Conservation (phyloP, 257 asterid genomes). For the Penstemon davidsonii region DNA sequence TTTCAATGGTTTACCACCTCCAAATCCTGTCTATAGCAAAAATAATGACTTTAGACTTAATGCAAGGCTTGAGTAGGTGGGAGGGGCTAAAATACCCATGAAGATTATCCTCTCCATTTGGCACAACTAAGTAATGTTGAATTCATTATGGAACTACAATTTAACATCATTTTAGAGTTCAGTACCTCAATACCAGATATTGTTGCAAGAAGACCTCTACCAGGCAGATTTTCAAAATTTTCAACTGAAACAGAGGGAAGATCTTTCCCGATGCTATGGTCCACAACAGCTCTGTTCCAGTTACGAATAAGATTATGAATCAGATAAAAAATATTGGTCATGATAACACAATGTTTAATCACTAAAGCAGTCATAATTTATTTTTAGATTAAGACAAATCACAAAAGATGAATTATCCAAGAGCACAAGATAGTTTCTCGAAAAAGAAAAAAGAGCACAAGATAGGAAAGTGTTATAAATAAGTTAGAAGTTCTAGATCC, state of each 20-base stretch:
- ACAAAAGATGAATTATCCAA: background rate
- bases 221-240: slow-evolving; percentile 90
- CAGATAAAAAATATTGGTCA: slow-evolving; percentile 3
- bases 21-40: slow-evolving; percentile 78
- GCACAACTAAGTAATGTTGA: background rate
- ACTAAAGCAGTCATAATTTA: slow-evolving; percentile 7
- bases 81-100: background rate
- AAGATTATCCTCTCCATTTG: background rate
- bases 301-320: slow-evolving; percentile 24
- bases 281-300: slow-evolving; percentile 87
- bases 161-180: slow-evolving; percentile 14
- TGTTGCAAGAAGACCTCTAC: slow-evolving; percentile 90
- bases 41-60: slow-evolving; percentile 28
- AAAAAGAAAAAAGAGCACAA: too few species aligned
- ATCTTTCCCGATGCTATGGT: slow-evolving; percentile 89
- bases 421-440: background rate
- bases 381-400: background rate
- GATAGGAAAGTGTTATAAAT: background rate
- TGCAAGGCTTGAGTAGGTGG: slow-evolving; percentile 15
- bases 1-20: slow-evolving; percentile 67
- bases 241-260: slow-evolving; percentile 92
- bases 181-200: slow-evolving; percentile 81
- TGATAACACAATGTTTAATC: slow-evolving; percentile 2
- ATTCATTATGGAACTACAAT: slow-evolving; percentile 5
- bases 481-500: background rate